Conservation (phyloP, 306 rosid genomes). For the Datisca glomerata region DNA sequence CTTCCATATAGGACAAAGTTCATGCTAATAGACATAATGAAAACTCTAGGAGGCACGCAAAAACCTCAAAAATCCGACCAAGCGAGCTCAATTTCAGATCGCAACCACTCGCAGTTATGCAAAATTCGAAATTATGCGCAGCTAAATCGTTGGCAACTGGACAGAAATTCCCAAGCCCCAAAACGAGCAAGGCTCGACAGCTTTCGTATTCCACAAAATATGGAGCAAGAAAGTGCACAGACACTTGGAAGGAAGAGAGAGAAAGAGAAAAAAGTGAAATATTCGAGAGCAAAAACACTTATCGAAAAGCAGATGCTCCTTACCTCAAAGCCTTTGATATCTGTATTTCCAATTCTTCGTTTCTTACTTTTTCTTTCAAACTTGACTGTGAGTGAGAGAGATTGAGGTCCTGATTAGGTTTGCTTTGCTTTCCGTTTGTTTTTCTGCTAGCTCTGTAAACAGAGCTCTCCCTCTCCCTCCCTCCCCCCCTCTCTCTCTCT, state of each 20-base stretch:
- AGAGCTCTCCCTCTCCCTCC: background rate
- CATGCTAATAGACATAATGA: background rate
- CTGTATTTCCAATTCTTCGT: constrained; percentile 4
- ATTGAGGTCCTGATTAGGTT: background rate
- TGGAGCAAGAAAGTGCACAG: constrained; percentile 1
- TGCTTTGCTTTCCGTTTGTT: no score
- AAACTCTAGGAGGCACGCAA: background rate
- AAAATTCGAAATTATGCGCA: constrained; percentile 3
- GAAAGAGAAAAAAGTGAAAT: constrained; percentile 6
- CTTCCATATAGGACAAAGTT: background rate
- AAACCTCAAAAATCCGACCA: background rate
- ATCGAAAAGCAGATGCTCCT: constrained; percentile 16
- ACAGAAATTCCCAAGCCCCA: constrained; percentile 7
- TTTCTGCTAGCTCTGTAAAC: constrained; percentile 1
- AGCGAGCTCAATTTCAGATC: constrained; percentile 5
- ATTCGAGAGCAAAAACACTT: constrained; percentile 12
- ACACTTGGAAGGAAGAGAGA: constrained; percentile 4
- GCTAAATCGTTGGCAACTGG: background rate
- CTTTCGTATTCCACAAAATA: background rate
- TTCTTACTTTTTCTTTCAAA: background rate
- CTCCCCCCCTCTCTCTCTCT: background rate
- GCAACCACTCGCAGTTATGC: background rate
- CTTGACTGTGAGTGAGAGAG: background rate
- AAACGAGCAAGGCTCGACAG: constrained; percentile 1
- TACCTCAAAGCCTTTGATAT: constrained; percentile 1